Evolutionary conservation across 1,284 basidiomycete genomes (phyloP).

Genomic region (Neonothopanus nambi): DNA sequence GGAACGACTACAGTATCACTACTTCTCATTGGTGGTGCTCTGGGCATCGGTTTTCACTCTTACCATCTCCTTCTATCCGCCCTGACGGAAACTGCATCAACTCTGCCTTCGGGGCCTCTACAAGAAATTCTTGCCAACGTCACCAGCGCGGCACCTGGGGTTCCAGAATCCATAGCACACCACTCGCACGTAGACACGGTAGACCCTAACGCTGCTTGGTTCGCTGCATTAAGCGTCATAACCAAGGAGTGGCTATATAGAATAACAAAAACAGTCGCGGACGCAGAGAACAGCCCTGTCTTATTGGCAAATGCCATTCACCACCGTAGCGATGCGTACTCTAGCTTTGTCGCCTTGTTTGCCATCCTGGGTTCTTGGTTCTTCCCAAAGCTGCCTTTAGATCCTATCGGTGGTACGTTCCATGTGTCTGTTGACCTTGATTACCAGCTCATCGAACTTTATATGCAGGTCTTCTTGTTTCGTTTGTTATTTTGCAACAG

Average conservation of each 20-base stretch:
- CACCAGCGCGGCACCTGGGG: conserved; percentile 52
- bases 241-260: conserved; percentile 94
- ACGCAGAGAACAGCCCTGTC: conserved; percentile 88
- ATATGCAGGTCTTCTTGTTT: conserved; percentile 77
- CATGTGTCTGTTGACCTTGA: background rate
- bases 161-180: conserved; percentile 48
- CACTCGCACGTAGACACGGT: conserved; percentile 67
- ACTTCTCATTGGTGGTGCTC: conserved; percentile 81
- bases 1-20: conserved; percentile 86
- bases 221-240: conserved; percentile 80
- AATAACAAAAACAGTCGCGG: conserved; percentile 84
- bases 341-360: conserved; percentile 82
- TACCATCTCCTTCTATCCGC: conserved; percentile 77
- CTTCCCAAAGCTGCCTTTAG: conserved; percentile 84
- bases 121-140: conserved; percentile 62
- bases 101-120: conserved; percentile 57
- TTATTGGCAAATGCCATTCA: conserved; percentile 91
- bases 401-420: conserved; percentile 85
- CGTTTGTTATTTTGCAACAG: conserved; percentile 86
- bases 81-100: conserved; percentile 57
- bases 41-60: conserved; percentile 93
- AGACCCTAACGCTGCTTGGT: conserved; percentile 97
- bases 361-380: conserved; percentile 89
- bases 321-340: conserved; percentile 94
- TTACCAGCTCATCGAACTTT: conserved; percentile 8